A percentile compares a stretch with the other conserved stretches of the same genome.
Evolutionary conservation across 164 flowering plant species (phyloP).

Genomic region (Nelumbo lutea): DNA sequence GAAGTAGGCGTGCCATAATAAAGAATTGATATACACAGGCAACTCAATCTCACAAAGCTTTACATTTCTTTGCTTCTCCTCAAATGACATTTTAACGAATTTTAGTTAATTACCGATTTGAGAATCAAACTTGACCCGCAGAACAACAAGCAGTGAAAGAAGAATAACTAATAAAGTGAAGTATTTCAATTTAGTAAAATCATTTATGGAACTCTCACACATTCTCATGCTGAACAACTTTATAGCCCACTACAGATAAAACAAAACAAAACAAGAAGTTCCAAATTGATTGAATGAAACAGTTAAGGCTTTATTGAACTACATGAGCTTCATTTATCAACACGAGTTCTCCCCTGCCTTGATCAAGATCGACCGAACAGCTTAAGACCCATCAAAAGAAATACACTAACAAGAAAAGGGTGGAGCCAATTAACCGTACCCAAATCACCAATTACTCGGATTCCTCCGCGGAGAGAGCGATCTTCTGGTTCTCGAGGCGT

Average conservation of each 20-base stretch:
- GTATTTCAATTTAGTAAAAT: not conserved
- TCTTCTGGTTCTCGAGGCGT: slow-evolving; percentile 51
- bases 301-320: not conserved
- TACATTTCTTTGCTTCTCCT: too few species aligned
- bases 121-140: too few species aligned
- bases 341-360: not conserved
- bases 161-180: not conserved
- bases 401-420: slow-evolving; percentile 9
- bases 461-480: slow-evolving; percentile 11
- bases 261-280: not conserved
- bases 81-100: too few species aligned
- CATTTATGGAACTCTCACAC: not conserved
- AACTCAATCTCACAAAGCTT: too few species aligned
- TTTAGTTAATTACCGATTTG: too few species aligned
- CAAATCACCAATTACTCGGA: slow-evolving; percentile 18
- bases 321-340: not conserved
- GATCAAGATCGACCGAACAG: not conserved
- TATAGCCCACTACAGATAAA: not conserved
- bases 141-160: too few species aligned
- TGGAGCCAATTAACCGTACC: not conserved
- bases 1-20: too few species aligned
- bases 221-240: not conserved
- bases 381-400: slow-evolving; percentile 1
- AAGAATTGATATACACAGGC: not conserved
- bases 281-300: not conserved